Evolutionary conservation across 805 yeast species (phyloP).

Genomic region (Ogataea kodamae): DNA sequence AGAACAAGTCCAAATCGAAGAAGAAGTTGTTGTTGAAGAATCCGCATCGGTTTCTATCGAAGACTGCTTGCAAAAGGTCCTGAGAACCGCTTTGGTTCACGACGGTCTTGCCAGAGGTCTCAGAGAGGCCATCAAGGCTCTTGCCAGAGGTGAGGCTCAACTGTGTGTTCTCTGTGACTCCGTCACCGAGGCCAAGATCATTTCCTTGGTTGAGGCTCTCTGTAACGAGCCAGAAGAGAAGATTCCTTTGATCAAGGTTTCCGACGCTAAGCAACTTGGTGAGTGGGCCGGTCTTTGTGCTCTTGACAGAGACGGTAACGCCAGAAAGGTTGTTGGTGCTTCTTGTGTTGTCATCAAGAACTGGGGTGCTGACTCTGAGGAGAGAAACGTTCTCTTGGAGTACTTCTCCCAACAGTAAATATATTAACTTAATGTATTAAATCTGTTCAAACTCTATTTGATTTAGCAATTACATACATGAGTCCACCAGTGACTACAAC

Average conservation of each 20-base stretch:
- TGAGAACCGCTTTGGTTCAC: constrained; percentile 96
- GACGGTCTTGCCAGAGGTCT: constrained; percentile 99
- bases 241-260: constrained; percentile 97
- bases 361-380: constrained; percentile 99
- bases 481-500: constrained; percentile 15
- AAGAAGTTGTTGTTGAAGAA: constrained; percentile 73
- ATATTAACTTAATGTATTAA: constrained; percentile 5
- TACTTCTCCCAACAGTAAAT: constrained; percentile 86
- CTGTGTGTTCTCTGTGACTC: constrained; percentile 96
- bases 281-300: constrained; percentile 99
- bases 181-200: constrained; percentile 95
- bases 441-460: constrained; percentile 1
- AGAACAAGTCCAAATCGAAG: constrained; percentile 79
- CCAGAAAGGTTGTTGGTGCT: constrained; percentile 99
- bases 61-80: constrained; percentile 97
- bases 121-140: constrained; percentile 99
- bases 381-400: constrained; percentile 93
- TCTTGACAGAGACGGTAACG: constrained; percentile 99
- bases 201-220: constrained; percentile 97
- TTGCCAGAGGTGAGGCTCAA: constrained; percentile 96
- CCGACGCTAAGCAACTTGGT: constrained; percentile 99
- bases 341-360: constrained; percentile 98
- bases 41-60: constrained; percentile 91
- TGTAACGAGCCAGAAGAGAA: constrained; percentile 96
- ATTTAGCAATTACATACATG: constrained; percentile 1